These are phyloP conservation scores for Boletus semigastroideus DNA, from an alignment of 1,284 basidiomycete species.

Conservation along the genomic window DNA sequence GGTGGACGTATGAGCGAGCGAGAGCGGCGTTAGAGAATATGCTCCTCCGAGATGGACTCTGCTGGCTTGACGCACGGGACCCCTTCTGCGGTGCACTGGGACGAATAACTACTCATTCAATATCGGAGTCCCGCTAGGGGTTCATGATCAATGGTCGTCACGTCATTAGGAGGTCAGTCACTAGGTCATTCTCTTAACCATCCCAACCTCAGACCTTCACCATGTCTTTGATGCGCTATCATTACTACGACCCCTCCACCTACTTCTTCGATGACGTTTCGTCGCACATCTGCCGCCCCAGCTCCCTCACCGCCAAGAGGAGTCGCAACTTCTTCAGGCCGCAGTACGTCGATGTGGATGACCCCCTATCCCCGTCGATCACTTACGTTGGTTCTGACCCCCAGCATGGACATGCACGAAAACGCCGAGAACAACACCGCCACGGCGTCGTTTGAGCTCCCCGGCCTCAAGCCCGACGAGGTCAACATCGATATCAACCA, in stretches of 20 bases:
- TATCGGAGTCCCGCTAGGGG: no score
- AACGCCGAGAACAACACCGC: slow-evolving; percentile 40
- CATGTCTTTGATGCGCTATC: slow-evolving; percentile 36
- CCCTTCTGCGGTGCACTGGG: slow-evolving; percentile 83
- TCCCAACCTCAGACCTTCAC: background rate
- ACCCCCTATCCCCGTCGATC: no score
- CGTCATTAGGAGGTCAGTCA: background rate
- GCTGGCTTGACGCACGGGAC: slow-evolving; percentile 93
- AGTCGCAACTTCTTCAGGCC: slow-evolving; percentile 26
- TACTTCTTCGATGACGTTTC: slow-evolving; percentile 49
- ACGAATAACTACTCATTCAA: no score
- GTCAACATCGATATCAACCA: slow-evolving; percentile 44
- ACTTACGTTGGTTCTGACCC: no score
- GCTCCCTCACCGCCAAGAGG: slow-evolving; percentile 3
- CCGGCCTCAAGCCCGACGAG: slow-evolving; percentile 44
- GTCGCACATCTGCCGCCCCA: slow-evolving; percentile 28
- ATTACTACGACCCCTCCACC: slow-evolving; percentile 50
- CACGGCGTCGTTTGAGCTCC: slow-evolving; percentile 50
- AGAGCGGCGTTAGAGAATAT: slow-evolving; percentile 84
- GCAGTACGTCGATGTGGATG: slow-evolving; percentile 24
- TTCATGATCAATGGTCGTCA: no score
- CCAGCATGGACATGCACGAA: slow-evolving; percentile 53
- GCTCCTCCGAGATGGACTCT: slow-evolving; percentile 85
- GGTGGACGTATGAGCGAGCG: slow-evolving; percentile 80
- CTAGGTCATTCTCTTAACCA: background rate